These are phyloP conservation scores for Fraxinus nigra DNA, from an alignment of 305 asterid species.

Conservation along the genomic window DNA sequence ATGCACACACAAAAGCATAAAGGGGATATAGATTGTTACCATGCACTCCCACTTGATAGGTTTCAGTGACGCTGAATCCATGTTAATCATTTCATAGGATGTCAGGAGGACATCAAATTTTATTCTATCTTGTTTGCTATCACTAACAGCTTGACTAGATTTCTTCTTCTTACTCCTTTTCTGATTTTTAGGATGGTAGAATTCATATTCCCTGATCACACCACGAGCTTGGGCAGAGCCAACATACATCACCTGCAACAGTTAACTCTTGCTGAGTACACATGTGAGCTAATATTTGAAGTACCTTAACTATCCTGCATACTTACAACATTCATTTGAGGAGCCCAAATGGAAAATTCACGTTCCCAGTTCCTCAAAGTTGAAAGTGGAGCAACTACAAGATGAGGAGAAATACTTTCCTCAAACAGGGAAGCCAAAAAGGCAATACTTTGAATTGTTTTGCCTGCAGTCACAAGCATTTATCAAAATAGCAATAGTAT, in stretches of 20 bases:
- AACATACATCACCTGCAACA: slow-evolving; percentile 88
- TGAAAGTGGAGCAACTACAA: slow-evolving; percentile 96
- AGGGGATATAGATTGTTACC: slow-evolving; percentile 45
- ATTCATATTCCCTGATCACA: slow-evolving; percentile 78
- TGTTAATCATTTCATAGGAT: slow-evolving; percentile 91
- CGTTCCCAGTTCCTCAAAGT: slow-evolving; percentile 99
- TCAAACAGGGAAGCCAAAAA: slow-evolving; percentile 84
- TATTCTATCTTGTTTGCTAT: slow-evolving; percentile 86
- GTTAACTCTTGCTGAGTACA: slow-evolving; percentile 30
- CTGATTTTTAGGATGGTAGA: slow-evolving; percentile 69
- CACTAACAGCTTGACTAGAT: slow-evolving; percentile 57
- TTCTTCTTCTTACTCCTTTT: slow-evolving; percentile 83
- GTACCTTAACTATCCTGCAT: slow-evolving; percentile 17
- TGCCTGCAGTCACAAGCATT: slow-evolving; percentile 56
- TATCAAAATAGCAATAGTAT: slow-evolving; percentile 16
- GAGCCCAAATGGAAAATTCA: slow-evolving; percentile 99
- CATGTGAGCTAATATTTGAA: slow-evolving; percentile 19
- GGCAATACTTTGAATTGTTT: slow-evolving; percentile 98
- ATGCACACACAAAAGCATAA: slow-evolving; percentile 17
- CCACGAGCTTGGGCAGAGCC: slow-evolving; percentile 82
- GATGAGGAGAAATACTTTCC: slow-evolving; percentile 76
- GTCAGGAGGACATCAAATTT: slow-evolving; percentile 96
- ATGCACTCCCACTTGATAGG: slow-evolving; percentile 96
- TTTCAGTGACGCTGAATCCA: slow-evolving; percentile 76
- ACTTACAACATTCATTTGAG: slow-evolving; percentile 98